Evolutionary conservation across 495 filamentous ascomycete species (phyloP).

Genomic region (Penicillium lividum): DNA sequence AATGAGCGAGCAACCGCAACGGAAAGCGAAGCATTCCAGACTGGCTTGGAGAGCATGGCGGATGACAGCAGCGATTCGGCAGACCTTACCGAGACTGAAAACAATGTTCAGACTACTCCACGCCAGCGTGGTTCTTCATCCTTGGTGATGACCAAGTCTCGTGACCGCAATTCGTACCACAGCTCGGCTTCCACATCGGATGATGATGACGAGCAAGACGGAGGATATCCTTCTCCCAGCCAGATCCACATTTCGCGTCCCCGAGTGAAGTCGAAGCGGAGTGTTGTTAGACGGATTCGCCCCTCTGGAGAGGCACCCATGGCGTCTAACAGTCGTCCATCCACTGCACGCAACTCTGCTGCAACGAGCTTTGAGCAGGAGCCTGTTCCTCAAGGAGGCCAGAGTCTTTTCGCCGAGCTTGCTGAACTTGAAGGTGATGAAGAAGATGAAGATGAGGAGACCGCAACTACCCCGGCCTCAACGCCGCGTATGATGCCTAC

Average conservation of each 20-base stretch:
- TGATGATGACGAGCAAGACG: slow-evolving; percentile 69
- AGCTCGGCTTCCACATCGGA: slow-evolving; percentile 89
- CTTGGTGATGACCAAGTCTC: slow-evolving; percentile 46
- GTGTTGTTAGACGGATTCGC: slow-evolving; percentile 61
- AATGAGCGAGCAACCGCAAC: slow-evolving; percentile 73
- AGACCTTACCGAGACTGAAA: slow-evolving; percentile 87
- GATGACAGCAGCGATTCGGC: slow-evolving; percentile 70
- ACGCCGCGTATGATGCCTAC: slow-evolving; percentile 50
- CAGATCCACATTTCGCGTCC: slow-evolving; percentile 65
- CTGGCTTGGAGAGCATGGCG: slow-evolving; percentile 77
- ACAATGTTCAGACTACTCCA: slow-evolving; percentile 47
- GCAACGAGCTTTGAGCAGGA: slow-evolving; percentile 41
- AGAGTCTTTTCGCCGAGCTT: slow-evolving; percentile 90
- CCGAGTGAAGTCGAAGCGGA: slow-evolving; percentile 67
- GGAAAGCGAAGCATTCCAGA: slow-evolving; percentile 94
- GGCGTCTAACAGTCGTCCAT: slow-evolving; percentile 47
- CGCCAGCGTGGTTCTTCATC: slow-evolving; percentile 45
- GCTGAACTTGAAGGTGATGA: slow-evolving; percentile 72
- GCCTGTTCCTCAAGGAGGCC: slow-evolving; percentile 58
- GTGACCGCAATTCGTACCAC: slow-evolving; percentile 67
- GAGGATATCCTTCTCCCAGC: slow-evolving; percentile 59
- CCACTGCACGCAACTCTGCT: slow-evolving; percentile 54
- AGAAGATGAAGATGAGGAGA: slow-evolving; percentile 58
- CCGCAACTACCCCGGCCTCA: slow-evolving; percentile 50
- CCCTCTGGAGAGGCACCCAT: slow-evolving; percentile 65